Conservation (phyloP, 179 eudicot species). For the Silene vulgaris region DNA sequence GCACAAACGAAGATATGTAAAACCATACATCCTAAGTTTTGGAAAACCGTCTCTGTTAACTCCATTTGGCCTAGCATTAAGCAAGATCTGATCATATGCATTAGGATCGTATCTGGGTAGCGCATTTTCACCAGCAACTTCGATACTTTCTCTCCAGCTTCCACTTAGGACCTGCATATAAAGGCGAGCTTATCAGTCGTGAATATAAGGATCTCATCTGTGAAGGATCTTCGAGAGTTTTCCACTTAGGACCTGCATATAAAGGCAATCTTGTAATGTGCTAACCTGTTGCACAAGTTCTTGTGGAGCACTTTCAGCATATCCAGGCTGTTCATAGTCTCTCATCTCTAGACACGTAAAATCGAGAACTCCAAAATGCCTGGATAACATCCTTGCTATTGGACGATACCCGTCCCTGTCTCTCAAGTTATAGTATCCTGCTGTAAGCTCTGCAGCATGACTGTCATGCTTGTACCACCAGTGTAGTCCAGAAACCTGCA, state of each 20-base stretch:
- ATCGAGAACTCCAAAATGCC: constrained; percentile 53
- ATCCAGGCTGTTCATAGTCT: constrained; percentile 53
- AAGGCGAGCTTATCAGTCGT: neutral
- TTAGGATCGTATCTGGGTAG: constrained; percentile 65
- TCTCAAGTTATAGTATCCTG: constrained; percentile 43
- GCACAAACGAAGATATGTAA: constrained; percentile 68
- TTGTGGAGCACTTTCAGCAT: constrained; percentile 64
- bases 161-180: constrained; percentile 57
- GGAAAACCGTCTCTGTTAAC: constrained; percentile 46
- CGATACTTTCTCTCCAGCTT: constrained; percentile 54
- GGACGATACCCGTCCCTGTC: constrained; percentile 75
- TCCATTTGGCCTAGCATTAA: constrained; percentile 73
- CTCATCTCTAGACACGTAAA: constrained; percentile 88
- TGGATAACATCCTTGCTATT: constrained; percentile 71
- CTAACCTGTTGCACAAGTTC: constrained; percentile 77
- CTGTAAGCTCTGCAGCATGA: constrained; percentile 55
- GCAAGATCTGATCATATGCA: constrained; percentile 66
- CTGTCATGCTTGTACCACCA: constrained; percentile 74
- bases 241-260: too few species aligned
- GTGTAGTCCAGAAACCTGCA: constrained; percentile 75
- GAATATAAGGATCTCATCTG: neutral
- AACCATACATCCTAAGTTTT: constrained; percentile 49
- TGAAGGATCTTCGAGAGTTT: neutral
- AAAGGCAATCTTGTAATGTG: neutral
- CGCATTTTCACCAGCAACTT: constrained; percentile 80